A percentile compares a stretch with the other conserved stretches of the same genome.
Evolutionary conservation across 2,329 filamentous ascomycete species (phyloP).

Genomic region (Ramichloridium luteum): DNA sequence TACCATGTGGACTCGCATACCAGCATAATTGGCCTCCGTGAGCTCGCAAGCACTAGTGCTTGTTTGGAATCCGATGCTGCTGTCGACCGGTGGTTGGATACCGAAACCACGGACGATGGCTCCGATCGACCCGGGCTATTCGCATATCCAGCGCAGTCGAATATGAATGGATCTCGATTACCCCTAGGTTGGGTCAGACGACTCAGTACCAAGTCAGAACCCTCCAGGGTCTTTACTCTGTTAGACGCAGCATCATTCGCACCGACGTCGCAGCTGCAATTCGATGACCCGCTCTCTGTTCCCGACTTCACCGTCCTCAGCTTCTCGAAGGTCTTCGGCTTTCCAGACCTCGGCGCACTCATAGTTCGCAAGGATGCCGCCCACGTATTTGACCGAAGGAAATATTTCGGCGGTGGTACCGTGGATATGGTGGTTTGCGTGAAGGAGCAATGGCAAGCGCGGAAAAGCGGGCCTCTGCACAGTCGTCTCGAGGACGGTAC

Average conservation of each 20-base stretch:
- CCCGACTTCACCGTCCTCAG: constrained; percentile 83
- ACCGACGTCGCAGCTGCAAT: constrained; percentile 63
- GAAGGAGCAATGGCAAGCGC: constrained; percentile 72
- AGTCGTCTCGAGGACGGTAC: constrained; percentile 85
- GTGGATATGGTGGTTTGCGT: constrained; percentile 69
- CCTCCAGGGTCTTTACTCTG: constrained; percentile 46
- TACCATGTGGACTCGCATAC: constrained; percentile 82
- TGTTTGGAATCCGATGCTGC: constrained; percentile 55
- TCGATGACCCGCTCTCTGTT: constrained; percentile 47
- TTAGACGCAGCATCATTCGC: constrained; percentile 75
- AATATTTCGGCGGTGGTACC: constrained; percentile 88
- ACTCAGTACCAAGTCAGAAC: not conserved
- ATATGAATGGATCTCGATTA: constrained; percentile 71
- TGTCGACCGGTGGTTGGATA: constrained; percentile 52
- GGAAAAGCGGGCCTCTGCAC: constrained; percentile 59
- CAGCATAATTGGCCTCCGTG: constrained; percentile 66
- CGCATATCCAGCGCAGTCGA: constrained; percentile 83
- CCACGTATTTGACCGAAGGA: constrained; percentile 48
- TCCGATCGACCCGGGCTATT: constrained; percentile 41
- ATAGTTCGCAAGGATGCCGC: constrained; percentile 64
- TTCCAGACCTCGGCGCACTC: constrained; percentile 78
- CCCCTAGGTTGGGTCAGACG: constrained; percentile 53
- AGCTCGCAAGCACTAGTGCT: constrained; percentile 46
- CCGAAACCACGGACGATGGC: constrained; percentile 13
- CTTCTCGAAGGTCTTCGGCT: constrained; percentile 97